phyloP scores from a whole-genome alignment of 768 basidiomycete species.

The Xerocomellus chrysenteron region DNA sequence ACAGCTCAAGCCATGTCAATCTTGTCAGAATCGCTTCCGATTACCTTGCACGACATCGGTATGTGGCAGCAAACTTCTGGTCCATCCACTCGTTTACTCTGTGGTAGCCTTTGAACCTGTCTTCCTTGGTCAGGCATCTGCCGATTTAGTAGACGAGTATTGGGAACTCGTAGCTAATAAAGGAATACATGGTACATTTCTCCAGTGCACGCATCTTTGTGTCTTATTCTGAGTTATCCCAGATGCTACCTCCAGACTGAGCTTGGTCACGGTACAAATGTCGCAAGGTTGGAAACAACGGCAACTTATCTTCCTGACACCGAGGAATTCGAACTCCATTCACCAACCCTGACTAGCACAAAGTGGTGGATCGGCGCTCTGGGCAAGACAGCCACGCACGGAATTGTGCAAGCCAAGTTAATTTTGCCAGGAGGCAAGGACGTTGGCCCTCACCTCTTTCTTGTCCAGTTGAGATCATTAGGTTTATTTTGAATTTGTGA shows the following conservation, averaged over 20 bases:
- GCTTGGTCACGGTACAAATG: constrained; percentile 76
- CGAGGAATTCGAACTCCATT: constrained; percentile 71
- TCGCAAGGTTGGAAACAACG: constrained; percentile 67
- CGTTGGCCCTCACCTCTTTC: constrained; percentile 73
- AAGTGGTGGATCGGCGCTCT: constrained; percentile 85
- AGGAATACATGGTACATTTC: constrained; percentile 51
- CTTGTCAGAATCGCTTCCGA: constrained; percentile 54
- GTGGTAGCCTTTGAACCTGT: constrained; percentile 62
- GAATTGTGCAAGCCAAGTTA: constrained; percentile 73
- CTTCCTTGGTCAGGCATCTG: constrained; percentile 58
- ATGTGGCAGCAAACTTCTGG: constrained; percentile 13
- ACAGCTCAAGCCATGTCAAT: constrained; percentile 44
- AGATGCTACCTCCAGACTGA: constrained; percentile 77
- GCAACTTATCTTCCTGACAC: constrained; percentile 70
- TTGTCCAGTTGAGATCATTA: constrained; percentile 64
- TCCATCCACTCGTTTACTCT: constrained; percentile 20
- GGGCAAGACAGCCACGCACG: constrained; percentile 72
- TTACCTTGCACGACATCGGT: constrained; percentile 42
- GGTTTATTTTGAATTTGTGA: constrained; percentile 36
- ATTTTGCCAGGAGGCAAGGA: constrained; percentile 60
- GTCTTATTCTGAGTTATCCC: not conserved
- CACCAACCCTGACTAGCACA: constrained; percentile 68
- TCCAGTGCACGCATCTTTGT: not conserved
- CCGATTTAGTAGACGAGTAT: constrained; percentile 52
- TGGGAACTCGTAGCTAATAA: constrained; percentile 47